These are phyloP conservation scores for Hyphodiscus hymeniophilus DNA, from an alignment of 495 filamentous ascomycete genomes.

Conservation along the genomic window DNA sequence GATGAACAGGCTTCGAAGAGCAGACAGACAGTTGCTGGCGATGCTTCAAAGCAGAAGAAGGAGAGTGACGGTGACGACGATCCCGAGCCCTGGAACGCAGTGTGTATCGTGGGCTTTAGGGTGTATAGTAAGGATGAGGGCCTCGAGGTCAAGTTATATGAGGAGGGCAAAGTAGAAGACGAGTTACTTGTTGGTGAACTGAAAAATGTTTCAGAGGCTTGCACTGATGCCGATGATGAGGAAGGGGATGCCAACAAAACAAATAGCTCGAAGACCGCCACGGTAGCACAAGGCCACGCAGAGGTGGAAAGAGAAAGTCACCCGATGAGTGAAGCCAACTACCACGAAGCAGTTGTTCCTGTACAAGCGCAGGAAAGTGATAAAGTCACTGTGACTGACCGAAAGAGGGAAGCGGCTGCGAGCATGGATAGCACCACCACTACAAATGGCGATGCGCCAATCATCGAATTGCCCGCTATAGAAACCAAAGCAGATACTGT, in stretches of 20 bases:
- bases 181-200: background rate
- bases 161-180: conserved; percentile 3
- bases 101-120: conserved; percentile 22
- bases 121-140: conserved; percentile 28
- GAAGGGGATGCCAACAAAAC: conserved; percentile 1
- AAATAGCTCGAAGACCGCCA: background rate
- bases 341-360: too few relatives aligned
- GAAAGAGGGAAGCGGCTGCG: background rate
- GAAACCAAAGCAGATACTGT: too few relatives aligned
- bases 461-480: too few relatives aligned
- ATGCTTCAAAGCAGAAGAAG: background rate
- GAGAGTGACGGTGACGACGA: conserved; percentile 34
- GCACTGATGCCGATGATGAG: conserved; percentile 8
- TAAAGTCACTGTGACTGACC: background rate
- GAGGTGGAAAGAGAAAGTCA: background rate
- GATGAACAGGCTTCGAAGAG: conserved; percentile 15
- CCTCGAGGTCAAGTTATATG: conserved; percentile 12
- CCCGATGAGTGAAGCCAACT: background rate
- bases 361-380: background rate
- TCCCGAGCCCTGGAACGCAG: conserved; percentile 33
- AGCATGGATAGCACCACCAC: too few relatives aligned
- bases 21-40: background rate
- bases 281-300: background rate
- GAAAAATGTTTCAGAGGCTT: background rate
- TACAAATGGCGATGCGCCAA: too few relatives aligned